Base-by-base conservation (phyloP, 176 grass and related monocot genomes). In the Avena atlantica region DNA sequence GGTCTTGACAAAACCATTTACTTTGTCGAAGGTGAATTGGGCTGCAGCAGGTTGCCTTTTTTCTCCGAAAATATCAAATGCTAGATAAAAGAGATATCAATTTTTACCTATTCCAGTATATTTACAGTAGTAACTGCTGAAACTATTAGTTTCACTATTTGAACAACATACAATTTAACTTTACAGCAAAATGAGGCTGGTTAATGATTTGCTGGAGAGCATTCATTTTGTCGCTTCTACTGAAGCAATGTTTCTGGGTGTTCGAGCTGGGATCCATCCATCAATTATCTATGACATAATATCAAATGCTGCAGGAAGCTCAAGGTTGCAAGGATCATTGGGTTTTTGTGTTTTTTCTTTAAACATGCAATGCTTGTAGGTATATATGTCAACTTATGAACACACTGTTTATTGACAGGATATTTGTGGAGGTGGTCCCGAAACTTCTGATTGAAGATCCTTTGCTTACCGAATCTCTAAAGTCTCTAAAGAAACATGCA, bases 211-310 rank as follows among this genome's bases (percentile, higher is more conserved):
- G 81, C 77, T 98, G 66, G 93, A 98, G 78, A 53, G 93, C 50
- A 94, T 98, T 89, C 96, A 98, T 93, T 88, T 95, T 87, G 45
- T 98, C 76, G 90, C 93, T 34, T 98, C 91, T 86, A 74, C 91
- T 74, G 96, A 98, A 95, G 96, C 96, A 83, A 94, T 95, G 84
- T 98, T 94, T 93, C 88, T 98, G 88, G 96, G 96, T 81, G 87
- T 93, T 84, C 86, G 96, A 89, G 90, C 93, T 89, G 96, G 93
- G 86, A 86, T 98, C 87, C 96, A 98, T 86, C 96, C 96, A 88
- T 91, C 80, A 62, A 95, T 98, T 94, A 89, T 98, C 70, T 98
- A 95, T 88, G 91, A 98, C 80, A 98, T 98, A 76, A 95, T 98
- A 84, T 95, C 93, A 72, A 95, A 98, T 95, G 93, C 93, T 84